Evolutionary conservation across 306 rosid genomes (phyloP), one percentile per base, ranked within the genome.

Genomic region (Echinosophora koreensis): DNA sequence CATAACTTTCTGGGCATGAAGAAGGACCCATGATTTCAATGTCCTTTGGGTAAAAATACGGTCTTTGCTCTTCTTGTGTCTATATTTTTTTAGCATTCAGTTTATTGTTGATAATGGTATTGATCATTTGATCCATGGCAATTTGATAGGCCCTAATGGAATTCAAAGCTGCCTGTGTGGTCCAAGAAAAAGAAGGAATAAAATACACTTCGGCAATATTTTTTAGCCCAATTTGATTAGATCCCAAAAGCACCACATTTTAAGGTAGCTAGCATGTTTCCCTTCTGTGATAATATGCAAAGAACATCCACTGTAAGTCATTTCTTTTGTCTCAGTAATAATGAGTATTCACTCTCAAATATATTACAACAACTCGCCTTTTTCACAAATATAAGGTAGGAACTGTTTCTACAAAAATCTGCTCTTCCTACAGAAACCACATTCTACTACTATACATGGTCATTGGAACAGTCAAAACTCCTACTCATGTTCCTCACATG

Each of bases 401-500:
- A 49, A 38, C 44, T 0, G 5, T 42, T 27, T 27, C 46, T 59
- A 51, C 62, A 54, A 62, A 74, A 75, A 8, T 28, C 10, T 44
- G 63, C 51, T 17, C 80, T 71, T 77, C 63, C 14, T 30, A 74
- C 85, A 82, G 66, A 75, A 70, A 47, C 75, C 83, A 63, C 52
- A 71, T 60, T 67, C 75, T 56, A 55, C 42, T 8, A 73, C 42
- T 8, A 73, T 50, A 50, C 96, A 92, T 85, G 89, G 34, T 93
- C 94, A 90, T 63, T 17, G 93, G 91, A 89, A 79, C 88, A 65
- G 10, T 59, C 4, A 74, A 83, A 83, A 34, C 77, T 63, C 68
- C 54, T 86, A 80, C 55, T 49, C 68, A 22, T 76, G 85, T 55
- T 85, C 95, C 97, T 93, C 93, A n/a, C 85, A 86, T 84, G 90